Base-by-base conservation (phyloP, 1,139 yeast genomes). In the Suhomyces wounanorum region DNA sequence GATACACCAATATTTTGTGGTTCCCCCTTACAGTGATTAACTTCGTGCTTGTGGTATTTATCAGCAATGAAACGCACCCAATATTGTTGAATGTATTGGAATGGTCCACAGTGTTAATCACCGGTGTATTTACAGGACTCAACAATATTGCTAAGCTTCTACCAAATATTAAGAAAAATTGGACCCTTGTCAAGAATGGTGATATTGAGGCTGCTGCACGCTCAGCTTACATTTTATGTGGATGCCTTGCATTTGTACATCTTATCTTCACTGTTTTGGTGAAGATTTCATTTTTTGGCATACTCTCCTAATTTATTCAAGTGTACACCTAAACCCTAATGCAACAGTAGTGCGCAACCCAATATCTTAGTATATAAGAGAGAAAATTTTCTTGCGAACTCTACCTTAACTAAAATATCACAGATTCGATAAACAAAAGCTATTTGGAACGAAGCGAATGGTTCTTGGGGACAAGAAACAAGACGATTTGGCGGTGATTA, bases 1-100 rank as follows among this genome's bases (percentile, higher is more conserved):
- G 96, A 4, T 89, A 89, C 66, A 80, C 96, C 35, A 87, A 87
- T 61, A 73, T 86, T 8, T 78, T 85, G 50, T 89, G 96, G 96
- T 73, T 85, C 26, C 95, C 95, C 2, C 86, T 88, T 33, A 86
- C 94, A 1, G 63, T 85, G 5, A 66, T 86, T 37, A 82, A 80
- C 53, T 65, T 81, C 16, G 62, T 81, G 37, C 71, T 81, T 50
- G 84, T 78, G 3, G 61, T 80, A 3, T 63, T 81, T 30, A 67
- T 78, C 18, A 73, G 71, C 54, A 75, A 70, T 53, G 55, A 67
- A 46, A 67, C 60, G 14, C 75, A 74, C 52, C 69, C 64, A 47
- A 50, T 64, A 2, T 46, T 75, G 3, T 63, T 79, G 49, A 78
- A 70, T 49, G 42, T 64, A 1, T 57, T 75, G 28, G 79, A 79